Evolutionary conservation across 1,139 yeast genomes (phyloP).

Genomic region (Suhomyces taliae): DNA sequence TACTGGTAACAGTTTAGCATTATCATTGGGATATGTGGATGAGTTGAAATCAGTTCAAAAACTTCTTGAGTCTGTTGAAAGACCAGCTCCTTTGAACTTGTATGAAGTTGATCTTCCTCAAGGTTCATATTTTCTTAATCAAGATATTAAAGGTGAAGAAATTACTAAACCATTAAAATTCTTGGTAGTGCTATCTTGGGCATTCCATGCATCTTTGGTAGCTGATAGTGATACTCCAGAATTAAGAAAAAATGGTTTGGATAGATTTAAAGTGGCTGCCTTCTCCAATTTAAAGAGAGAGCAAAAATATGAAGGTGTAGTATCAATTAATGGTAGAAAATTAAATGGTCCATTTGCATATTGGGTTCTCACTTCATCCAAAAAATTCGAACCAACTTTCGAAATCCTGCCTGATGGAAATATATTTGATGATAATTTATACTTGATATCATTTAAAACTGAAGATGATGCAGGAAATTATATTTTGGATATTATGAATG

Average conservation of each 20-base stretch:
- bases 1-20: conserved; percentile 80
- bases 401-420: conserved; percentile 71
- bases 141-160: conserved; percentile 18
- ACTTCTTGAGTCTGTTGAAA: conserved; percentile 31
- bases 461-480: conserved; percentile 25
- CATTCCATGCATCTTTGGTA: conserved; percentile 80
- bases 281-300: conserved; percentile 45
- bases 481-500: conserved; percentile 57
- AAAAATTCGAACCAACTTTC: conserved; percentile 66
- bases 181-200: conserved; percentile 79
- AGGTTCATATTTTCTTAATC: conserved; percentile 33
- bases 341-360: conserved; percentile 57
- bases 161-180: conserved; percentile 39
- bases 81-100: conserved; percentile 45
- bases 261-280: conserved; percentile 73
- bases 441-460: conserved; percentile 54
- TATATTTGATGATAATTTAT: conserved; percentile 50
- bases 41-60: conserved; percentile 43
- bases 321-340: conserved; percentile 16
- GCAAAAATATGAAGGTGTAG: conserved; percentile 52
- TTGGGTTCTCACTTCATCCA: conserved; percentile 61
- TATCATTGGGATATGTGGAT: conserved; percentile 51
- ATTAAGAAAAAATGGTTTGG: conserved; percentile 60
- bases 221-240: conserved; percentile 76
- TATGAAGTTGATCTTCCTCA: conserved; percentile 57